Evolutionary conservation across 1,284 basidiomycete genomes (phyloP), one percentile per base, ranked within the genome.

Genomic region (Apiotrichum siamense): DNA sequence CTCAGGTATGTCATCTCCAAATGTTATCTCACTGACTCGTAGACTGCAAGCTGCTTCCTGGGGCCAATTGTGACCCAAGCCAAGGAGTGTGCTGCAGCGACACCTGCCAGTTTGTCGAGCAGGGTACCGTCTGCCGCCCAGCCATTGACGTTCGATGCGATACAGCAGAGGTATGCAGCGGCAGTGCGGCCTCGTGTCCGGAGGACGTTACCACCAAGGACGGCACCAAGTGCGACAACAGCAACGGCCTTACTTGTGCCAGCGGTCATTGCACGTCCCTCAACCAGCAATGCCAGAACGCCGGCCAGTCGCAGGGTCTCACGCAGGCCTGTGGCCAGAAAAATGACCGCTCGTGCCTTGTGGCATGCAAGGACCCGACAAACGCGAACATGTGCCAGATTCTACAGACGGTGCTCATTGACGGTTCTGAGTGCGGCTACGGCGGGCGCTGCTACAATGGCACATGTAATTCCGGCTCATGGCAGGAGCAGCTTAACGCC

Each of bases 361-460:
- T 93, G 38, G 83, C 85, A 3, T 94, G 90, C 70, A 81, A 84
- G 67, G 84, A 87, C 68, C 88, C 88, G 2, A 77, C 11, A 23
- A n/a, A 35, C 10, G 23, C 47, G 10, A 81, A 81, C 61, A 78
- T 79, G 60, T 94, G 90, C 71, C 74, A 89, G n/a, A 75, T 85
- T 38, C 77, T 93, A 33, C 84, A 86, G 55, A 82, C 87, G 2
- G 74, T 80, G 33, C 82, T 93, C 48, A 78, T 89, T 42, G 87
- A 92, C 66, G 90, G 90, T 12, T 91, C 88, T 21, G 82, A 86
- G 12, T 94, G 90, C 68, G 88, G 88, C 11, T 87, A 82, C 63
- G 86, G 83, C 32, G 87, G 87, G 21, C 79, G 78, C 55, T 91
- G 89, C 65, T 62, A 76, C 37, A 76, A 77, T 52, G 84, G 85